Evolutionary conservation across 2,329 filamentous ascomycete species (phyloP).

Genomic region (Penicillium sp.): DNA sequence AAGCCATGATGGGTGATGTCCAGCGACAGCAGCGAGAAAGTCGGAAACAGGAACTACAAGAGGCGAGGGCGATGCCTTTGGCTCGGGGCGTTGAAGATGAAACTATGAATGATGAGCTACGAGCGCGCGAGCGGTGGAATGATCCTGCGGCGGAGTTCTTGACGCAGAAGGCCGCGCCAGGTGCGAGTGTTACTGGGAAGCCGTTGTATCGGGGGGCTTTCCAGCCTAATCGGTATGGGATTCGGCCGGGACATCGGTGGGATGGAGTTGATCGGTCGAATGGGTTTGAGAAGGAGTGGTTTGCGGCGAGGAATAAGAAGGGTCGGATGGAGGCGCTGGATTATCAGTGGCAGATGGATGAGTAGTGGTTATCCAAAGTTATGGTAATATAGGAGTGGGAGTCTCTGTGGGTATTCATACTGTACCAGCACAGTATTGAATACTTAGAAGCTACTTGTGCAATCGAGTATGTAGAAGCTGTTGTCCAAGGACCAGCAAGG

Average conservation of each 20-base stretch:
- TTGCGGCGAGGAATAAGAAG: slow-evolving; percentile 75
- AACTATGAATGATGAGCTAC: slow-evolving; percentile 78
- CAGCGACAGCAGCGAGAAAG: slow-evolving; percentile 65
- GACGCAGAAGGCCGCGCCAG: slow-evolving; percentile 45
- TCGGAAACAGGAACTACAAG: slow-evolving; percentile 63
- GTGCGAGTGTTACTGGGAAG: slow-evolving; percentile 49
- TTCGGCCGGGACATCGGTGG: slow-evolving; percentile 88
- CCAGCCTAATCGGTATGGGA: slow-evolving; percentile 88
- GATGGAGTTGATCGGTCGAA: slow-evolving; percentile 93
- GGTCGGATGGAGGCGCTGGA: slow-evolving; percentile 73
- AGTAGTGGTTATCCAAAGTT: slow-evolving; percentile 44
- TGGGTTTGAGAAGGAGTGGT: slow-evolving; percentile 89
- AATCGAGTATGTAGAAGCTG: neutral
- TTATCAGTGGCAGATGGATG: slow-evolving; percentile 96
- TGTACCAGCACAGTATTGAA: neutral
- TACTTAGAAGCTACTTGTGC: neutral
- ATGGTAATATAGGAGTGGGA: slow-evolving; percentile 8
- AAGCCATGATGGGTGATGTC: slow-evolving; percentile 76
- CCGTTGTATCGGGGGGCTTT: slow-evolving; percentile 74
- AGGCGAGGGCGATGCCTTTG: slow-evolving; percentile 76
- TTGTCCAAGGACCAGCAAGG: neutral
- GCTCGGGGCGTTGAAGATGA: slow-evolving; percentile 78
- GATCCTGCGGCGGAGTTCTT: slow-evolving; percentile 86
- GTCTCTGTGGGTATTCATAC: neutral
- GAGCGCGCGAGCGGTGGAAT: slow-evolving; percentile 75